Base-by-base conservation (phyloP, 2,329 filamentous ascomycete genomes). In the Myriangium duriaei region DNA sequence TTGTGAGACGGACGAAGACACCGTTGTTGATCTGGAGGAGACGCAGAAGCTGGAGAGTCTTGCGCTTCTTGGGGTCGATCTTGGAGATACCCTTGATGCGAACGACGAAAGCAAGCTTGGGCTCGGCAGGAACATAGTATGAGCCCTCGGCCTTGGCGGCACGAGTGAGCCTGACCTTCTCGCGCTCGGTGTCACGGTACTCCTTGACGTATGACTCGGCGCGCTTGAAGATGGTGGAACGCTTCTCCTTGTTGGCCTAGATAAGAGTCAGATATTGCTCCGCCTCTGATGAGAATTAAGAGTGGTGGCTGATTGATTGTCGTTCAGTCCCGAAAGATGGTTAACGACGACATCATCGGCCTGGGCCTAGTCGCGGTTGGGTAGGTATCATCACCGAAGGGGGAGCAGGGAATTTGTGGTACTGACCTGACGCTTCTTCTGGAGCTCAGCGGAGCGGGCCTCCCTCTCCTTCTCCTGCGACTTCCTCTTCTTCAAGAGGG, bases 11-110 rank as follows among this genome's bases (percentile, higher is more conserved):
- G 69, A 98, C 74, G 72, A 98, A 98, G 68, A 95, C 85, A 68
- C 88, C 91, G 68, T 94, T 96, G 84, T 98, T 98, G 82, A 98
- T 98, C 76, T 98, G 91, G 59, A 98, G 81, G 52, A 98, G 85
- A 75, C 91, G 88, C 65, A 98, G 87, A 46, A 98, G 84, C 73
- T 98, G 91, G 57, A 98, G 79, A 62, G 94, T 96, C 81, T 98
- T 98, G 76, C 91, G 87, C 69, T 92, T 92, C 83, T 98, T 96
- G 57, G 91, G 91, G 64, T 92, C 79, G 59, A 98, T 96, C 83
- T 98, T 98, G 84, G 96, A 96, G 86, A 98, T 96, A 93, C 88
- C 91, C 85, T 98, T 98, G 77, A 98, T 98, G 67, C 91, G 88
- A 68, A 96, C 72, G 58, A 98, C 79, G 67, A 98, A 98, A 72